These are phyloP conservation scores for Kondoa malvinella DNA, from an alignment of 768 basidiomycete species.

Conservation along the genomic window DNA sequence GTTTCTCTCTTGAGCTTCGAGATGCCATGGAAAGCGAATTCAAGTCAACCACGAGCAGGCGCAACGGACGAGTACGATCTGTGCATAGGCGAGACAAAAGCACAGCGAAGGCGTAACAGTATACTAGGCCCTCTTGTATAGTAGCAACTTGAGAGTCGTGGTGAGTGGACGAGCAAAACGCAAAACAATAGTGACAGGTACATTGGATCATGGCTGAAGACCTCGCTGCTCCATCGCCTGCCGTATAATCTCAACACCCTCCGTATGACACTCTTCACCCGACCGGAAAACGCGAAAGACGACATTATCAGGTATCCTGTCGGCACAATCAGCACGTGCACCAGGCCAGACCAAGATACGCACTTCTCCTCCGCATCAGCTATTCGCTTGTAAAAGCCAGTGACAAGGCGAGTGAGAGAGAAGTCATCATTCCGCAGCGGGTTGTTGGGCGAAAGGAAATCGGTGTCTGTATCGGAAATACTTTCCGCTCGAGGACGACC, in stretches of 20 bases:
- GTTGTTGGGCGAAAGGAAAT: slow-evolving; percentile 26
- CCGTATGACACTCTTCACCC: slow-evolving; percentile 8
- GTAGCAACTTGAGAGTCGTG: too few species aligned
- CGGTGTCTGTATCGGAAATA: slow-evolving; percentile 16
- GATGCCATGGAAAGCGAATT: too few species aligned
- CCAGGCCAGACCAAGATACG: slow-evolving; percentile 9
- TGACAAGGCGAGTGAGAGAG: not conserved
- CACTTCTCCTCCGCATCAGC: slow-evolving; percentile 10
- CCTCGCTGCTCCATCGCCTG: not conserved
- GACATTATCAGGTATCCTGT: slow-evolving; percentile 4
- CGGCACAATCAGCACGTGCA: slow-evolving; percentile 1
- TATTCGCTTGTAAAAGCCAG: slow-evolving; percentile 9
- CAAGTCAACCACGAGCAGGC: too few species aligned
- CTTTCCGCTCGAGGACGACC: not conserved
- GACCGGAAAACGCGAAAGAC: slow-evolving; percentile 13
- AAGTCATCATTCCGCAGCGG: slow-evolving; percentile 17
- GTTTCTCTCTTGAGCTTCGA: too few species aligned
- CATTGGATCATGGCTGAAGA: too few species aligned
- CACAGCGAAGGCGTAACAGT: too few species aligned
- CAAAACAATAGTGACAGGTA: too few species aligned
- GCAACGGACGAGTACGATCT: too few species aligned
- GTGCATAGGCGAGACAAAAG: too few species aligned
- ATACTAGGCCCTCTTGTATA: too few species aligned
- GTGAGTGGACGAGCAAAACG: too few species aligned
- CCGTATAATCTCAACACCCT: slow-evolving; percentile 2